These are phyloP conservation scores for Hypomontagnella submonticulosa DNA, from an alignment of 495 filamentous ascomycete genomes.

Conservation along the genomic window DNA sequence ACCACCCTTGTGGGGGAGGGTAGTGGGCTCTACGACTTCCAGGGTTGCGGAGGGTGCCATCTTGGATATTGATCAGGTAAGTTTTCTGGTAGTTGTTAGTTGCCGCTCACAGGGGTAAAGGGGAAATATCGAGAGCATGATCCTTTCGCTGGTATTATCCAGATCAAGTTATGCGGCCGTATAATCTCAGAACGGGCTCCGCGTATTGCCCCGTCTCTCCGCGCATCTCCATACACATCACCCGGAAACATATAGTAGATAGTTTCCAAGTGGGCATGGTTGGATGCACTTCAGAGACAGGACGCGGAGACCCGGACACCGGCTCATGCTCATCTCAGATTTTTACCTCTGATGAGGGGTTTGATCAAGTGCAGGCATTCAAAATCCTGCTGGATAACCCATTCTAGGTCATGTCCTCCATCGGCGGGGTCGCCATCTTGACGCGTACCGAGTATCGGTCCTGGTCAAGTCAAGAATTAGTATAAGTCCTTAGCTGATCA, in stretches of 20 bases:
- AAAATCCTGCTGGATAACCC: constrained; percentile 48
- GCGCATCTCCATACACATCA: constrained; percentile 29
- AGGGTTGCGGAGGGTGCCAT: constrained; percentile 80
- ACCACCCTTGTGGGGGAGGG: constrained; percentile 49
- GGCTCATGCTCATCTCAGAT: constrained; percentile 53
- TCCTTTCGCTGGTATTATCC: constrained; percentile 99
- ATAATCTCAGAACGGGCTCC: constrained; percentile 80
- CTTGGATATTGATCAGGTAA: constrained; percentile 54
- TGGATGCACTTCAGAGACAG: constrained; percentile 26
- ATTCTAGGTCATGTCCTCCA: constrained; percentile 46
- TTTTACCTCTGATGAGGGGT: constrained; percentile 51
- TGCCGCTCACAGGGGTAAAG: constrained; percentile 44
- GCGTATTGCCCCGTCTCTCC: constrained; percentile 25
- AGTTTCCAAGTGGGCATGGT: constrained; percentile 9
- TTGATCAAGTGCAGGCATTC: constrained; percentile 46
- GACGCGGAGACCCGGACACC: constrained; percentile 49
- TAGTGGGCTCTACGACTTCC: constrained; percentile 45
- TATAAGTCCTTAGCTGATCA: constrained; percentile 6
- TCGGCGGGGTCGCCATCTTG: constrained; percentile 41
- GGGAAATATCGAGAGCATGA: constrained; percentile 73
- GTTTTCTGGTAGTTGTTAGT: constrained; percentile 54
- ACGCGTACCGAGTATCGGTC: constrained; percentile 48
- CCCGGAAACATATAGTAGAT: constrained; percentile 6
- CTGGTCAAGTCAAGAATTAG: constrained; percentile 39
- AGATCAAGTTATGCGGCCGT: constrained; percentile 97